Evolutionary conservation across 495 filamentous ascomycete genomes (phyloP), one percentile per base, ranked within the genome.

Genomic region (Penicillium crystallinum): DNA sequence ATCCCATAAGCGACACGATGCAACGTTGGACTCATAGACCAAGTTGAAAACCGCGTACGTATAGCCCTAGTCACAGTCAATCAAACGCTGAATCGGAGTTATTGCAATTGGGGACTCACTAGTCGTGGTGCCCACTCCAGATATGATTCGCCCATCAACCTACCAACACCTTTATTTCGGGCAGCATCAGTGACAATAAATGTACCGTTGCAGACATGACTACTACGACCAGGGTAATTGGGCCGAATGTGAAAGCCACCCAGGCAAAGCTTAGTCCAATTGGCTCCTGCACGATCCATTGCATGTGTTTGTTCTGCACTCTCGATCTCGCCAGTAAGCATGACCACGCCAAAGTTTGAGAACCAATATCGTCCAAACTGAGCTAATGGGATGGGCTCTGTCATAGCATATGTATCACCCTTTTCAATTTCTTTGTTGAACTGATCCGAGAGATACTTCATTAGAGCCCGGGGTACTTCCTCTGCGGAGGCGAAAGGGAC

Each of bases 201-300:
- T 12, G 90, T 93, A 33, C 87, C 95, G 67, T 95, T 98, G 74
- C 93, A 96, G 49, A 98, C 83, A 73, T 98, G 93, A 61, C 88
- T 96, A 70, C 89, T 95, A 47, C 95, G 81, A 37, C 93, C 93
- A 8, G 93, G 93, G 71, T 98, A 98, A 67, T 98, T 97, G 35
- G 93, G 92, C 68, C 95, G 91, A 71, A 97, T 87, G 66, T 95
- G 96, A 63, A 97, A 98, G 58, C 90, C 96, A 39, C 93, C 93
- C 34, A 97, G 76, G 62, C 92, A 96, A 55, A 88, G 75, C 55
- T 82, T 85, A 46, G 83, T 76, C 93, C 93, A 98, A 65, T 95
- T 86, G 52, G 81, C 81, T 7, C 81, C 77, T 11, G 59, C 64
- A 6, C 70, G 58, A 51, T 80, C 80, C 78, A 84, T 78, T 15